A percentile compares a stretch with the other conserved stretches of the same genome.
Conservation (phyloP, 192 early-diverging fungal genomes). For the Coemansia sp. region DNA sequence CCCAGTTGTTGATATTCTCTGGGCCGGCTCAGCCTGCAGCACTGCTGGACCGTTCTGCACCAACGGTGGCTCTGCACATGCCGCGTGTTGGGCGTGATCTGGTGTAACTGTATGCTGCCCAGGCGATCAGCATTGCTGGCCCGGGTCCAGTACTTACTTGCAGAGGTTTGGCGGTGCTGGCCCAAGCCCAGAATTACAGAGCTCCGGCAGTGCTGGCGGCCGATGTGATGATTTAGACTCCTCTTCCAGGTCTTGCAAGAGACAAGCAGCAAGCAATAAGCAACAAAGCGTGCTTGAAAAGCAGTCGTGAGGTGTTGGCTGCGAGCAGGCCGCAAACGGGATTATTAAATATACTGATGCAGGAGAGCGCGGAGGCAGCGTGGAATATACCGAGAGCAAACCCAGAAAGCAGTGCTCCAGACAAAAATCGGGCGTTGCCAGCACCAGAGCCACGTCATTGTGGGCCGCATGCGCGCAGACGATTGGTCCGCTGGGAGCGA, state of each 20-base stretch:
- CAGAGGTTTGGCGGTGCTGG: not conserved
- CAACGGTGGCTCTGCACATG: not conserved
- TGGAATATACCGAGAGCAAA: not conserved
- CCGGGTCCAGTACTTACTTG: slow-evolving; percentile 7
- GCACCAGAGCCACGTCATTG: not conserved
- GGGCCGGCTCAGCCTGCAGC: not conserved
- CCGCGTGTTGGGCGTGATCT: slow-evolving; percentile 6
- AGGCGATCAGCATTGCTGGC: slow-evolving; percentile 7
- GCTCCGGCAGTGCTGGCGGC: not conserved
- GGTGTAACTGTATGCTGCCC: not conserved
- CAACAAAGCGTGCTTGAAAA: not conserved
- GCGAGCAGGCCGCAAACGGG: not conserved
- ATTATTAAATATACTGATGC: not conserved
- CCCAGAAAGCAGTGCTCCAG: not conserved
- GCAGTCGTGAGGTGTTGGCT: not conserved
- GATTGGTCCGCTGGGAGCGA: not conserved
- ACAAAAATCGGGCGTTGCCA: too few relatives aligned
- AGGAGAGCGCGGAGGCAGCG: not conserved
- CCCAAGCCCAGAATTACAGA: not conserved
- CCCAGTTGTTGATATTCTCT: not conserved
- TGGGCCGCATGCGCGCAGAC: slow-evolving; percentile 4
- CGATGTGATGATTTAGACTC: too few relatives aligned
- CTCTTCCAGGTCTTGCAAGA: too few relatives aligned
- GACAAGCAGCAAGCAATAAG: too few relatives aligned
- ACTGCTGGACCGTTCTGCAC: not conserved